Evolutionary conservation across 345 rosid species (phyloP).

Genomic region (Salix dunnii): DNA sequence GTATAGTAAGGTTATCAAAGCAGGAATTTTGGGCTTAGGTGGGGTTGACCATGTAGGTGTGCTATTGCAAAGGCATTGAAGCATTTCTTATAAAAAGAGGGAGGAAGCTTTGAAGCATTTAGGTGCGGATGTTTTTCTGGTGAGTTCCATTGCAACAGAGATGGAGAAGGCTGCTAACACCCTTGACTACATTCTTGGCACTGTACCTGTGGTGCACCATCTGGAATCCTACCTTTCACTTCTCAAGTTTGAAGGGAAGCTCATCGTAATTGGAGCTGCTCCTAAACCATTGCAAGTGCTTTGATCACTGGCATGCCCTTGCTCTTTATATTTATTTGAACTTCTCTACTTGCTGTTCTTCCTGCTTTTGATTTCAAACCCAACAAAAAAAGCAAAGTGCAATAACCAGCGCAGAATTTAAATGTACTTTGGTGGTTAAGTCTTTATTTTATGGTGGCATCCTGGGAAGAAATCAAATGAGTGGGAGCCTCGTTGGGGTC

Average conservation of each 20-base stretch:
- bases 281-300: conserved; percentile 33
- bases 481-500: conserved; percentile 60
- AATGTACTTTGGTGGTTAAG: neutral
- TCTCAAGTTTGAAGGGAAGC: conserved; percentile 44
- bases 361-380: no score
- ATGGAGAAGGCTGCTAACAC: conserved; percentile 38
- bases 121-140: conserved; percentile 45
- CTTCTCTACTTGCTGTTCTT: no score
- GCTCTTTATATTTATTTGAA: neutral
- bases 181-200: conserved; percentile 48
- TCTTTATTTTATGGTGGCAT: neutral
- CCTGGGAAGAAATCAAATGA: conserved; percentile 52
- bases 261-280: conserved; percentile 43
- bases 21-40: conserved; percentile 48
- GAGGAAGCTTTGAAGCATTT: conserved; percentile 49
- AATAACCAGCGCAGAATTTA: no score
- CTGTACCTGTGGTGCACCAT: conserved; percentile 43
- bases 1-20: conserved; percentile 15
- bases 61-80: conserved; percentile 57
- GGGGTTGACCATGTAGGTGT: conserved; percentile 61
- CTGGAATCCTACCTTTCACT: conserved; percentile 37
- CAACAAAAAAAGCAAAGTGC: no score
- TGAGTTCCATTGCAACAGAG: conserved; percentile 36
- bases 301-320: conserved; percentile 32
- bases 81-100: conserved; percentile 43